Base-by-base conservation (phyloP, 371 early-diverging fungal species). In the Apophysomyces sp. region DNA sequence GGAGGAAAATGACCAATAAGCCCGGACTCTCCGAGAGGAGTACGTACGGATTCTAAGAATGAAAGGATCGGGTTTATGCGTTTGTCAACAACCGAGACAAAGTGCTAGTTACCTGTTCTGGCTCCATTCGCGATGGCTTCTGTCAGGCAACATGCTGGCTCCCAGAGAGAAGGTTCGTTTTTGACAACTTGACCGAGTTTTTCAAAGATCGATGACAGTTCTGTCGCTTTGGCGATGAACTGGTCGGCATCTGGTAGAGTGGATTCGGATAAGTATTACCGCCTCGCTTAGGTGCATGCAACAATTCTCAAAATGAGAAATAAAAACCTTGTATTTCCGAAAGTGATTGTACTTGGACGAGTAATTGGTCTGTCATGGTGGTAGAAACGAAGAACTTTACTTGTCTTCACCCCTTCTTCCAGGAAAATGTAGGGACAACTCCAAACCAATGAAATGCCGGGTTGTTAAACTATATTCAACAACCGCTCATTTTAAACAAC, bases 21-120 rank as follows among this genome's bases (percentile, higher is more conserved):
- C 16, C 63, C 61, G 1, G 78, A 59, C 34, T 80, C 76, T 24
- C 83, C 84, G 4, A 86, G 66, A 18, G 84, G 81, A 24, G 74
- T 69, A 27, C 86, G 68, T 8, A 74, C 63, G 15, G 76, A 57
- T 41, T 74, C 86, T 86, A 68, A 2, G n/a, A 24, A 32, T n/a
- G n/a, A 39, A 51, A n/a, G 18, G 2, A 18, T 16, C 11, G 2
- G 11, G 15, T 55, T 39, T 57, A 13, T 15, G 12, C 12, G 15
- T 36, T 39, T 55, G 32, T 28, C 29, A 1, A 16, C 40, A 5
- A n/a, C 21, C 5, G 21, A 4, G 9, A 9, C 18, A 7, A 21
- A 6, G 21, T 7, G 16, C n/a, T 11, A 21, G 27, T 18, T 51
- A 60, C 60, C 60, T 27, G 26, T 32, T n/a, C 60, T 49, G 16